Evolutionary conservation across 169 alveolate genomes (phyloP).

Genomic region (Theileria annulata): DNA sequence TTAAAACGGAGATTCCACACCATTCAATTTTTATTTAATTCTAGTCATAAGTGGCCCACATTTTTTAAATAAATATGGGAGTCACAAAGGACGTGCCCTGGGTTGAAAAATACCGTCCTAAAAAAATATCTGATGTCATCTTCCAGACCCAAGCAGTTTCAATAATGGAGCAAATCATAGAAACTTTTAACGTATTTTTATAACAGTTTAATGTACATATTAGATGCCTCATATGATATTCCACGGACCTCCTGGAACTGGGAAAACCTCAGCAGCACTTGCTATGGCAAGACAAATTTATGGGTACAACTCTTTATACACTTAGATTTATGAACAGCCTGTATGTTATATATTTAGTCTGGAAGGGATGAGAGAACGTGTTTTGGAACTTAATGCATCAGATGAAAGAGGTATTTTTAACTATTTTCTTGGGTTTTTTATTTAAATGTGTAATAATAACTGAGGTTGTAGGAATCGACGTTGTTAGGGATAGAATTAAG

Average conservation of each 20-base stretch:
- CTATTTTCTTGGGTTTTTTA: not conserved
- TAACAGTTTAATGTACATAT: not conserved
- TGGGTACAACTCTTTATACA: constrained; percentile 73
- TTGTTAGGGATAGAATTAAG: constrained; percentile 96
- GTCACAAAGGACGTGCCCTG: constrained; percentile 74
- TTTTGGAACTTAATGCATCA: constrained; percentile 97
- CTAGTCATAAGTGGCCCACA: not conserved
- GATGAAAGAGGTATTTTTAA: constrained; percentile 91
- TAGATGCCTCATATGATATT: constrained; percentile 93
- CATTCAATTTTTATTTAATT: not conserved
- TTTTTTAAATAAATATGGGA: constrained; percentile 7
- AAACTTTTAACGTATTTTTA: constrained; percentile 59
- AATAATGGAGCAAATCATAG: constrained; percentile 76
- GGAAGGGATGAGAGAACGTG: constrained; percentile 89
- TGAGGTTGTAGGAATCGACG: constrained; percentile 88
- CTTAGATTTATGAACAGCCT: not conserved
- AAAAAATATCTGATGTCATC: constrained; percentile 75
- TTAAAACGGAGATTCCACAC: constrained; percentile 4
- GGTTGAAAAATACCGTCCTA: constrained; percentile 86
- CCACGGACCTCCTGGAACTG: constrained; percentile 99
- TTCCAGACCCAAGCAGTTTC: constrained; percentile 79
- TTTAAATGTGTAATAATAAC: not conserved
- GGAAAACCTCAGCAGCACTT: constrained; percentile 96
- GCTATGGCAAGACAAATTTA: constrained; percentile 93
- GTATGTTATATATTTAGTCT: constrained; percentile 50